Conservation (phyloP, 2,329 filamentous ascomycete species). For the Monosporascus sp. region DNA sequence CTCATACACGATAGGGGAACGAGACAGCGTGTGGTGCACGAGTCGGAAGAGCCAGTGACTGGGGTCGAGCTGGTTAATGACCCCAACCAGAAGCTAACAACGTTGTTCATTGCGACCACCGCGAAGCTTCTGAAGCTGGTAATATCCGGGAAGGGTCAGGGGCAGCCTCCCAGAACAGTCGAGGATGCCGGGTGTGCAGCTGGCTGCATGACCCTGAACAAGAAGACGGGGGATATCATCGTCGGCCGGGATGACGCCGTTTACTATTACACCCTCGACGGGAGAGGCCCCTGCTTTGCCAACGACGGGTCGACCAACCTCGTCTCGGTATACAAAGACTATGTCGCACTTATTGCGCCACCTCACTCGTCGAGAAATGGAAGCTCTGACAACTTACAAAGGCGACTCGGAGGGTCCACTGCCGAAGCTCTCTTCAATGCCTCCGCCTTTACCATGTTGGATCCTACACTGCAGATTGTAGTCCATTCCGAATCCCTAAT, state of each 20-base stretch:
- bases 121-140: slow-evolving; percentile 79
- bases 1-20: slow-evolving; percentile 92
- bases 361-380: slow-evolving; percentile 48
- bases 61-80: slow-evolving; percentile 72
- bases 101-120: slow-evolving; percentile 88
- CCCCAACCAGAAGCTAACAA: slow-evolving; percentile 54
- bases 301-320: slow-evolving; percentile 88
- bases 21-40: slow-evolving; percentile 89
- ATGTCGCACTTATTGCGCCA: slow-evolving; percentile 81
- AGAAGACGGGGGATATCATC: slow-evolving; percentile 73
- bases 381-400: slow-evolving; percentile 55
- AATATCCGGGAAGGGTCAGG: slow-evolving; percentile 83
- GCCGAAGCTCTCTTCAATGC: slow-evolving; percentile 79
- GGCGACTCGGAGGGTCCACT: slow-evolving; percentile 66
- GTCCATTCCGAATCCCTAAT: slow-evolving; percentile 83
- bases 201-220: slow-evolving; percentile 91
- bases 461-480: slow-evolving; percentile 84
- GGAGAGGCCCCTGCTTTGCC: slow-evolving; percentile 79
- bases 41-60: slow-evolving; percentile 93
- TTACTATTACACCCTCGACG: slow-evolving; percentile 84
- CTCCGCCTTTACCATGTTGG: slow-evolving; percentile 84
- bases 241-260: slow-evolving; percentile 94
- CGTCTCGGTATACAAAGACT: slow-evolving; percentile 74
- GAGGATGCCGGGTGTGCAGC: slow-evolving; percentile 87
- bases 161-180: slow-evolving; percentile 78